Base-by-base conservation (phyloP, 2,329 filamentous ascomycete species). In the Daldinia sp. region DNA sequence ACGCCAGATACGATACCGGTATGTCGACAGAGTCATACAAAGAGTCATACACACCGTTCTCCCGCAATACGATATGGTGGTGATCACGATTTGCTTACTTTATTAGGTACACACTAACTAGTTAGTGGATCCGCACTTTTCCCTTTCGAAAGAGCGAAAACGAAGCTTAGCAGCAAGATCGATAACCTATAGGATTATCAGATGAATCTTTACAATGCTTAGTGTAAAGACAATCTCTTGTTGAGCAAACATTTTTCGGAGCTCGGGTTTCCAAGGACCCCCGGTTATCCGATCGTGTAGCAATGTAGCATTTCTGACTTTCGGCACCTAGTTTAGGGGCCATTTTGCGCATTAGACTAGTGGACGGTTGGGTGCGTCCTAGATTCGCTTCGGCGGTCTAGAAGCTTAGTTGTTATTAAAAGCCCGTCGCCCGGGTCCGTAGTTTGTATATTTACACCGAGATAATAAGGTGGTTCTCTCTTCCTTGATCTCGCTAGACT, bases 121-220 rank as follows among this genome's bases (percentile, higher is more conserved):
- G 21, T n/a, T 4, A 23, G 27, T 3, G 4, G 15, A 4, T 8
- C 21, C 21, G 39, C 39, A n/a, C 25, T 43, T 43, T 43, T 23
- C 17, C n/a, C 7, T 25, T n/a, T 43, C n/a, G 5, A 3, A 43
- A 43, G n/a, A n/a, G 21, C 39, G 39, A 25, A 8, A 27, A 8
- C 23, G 11, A 45, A 47, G 11, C 8, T n/a, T n/a, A 37, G 34
- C 34, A 32, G 10, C 25, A 25, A 25, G 15, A 30, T 21, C 25
- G 45, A 48, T 48, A 48, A 30, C 45, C 45, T 48, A 48, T 48
- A 48, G 27, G 25, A 48, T 32, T 29, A 48, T 48, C 25, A 29
- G 45, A 30, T 48, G 15, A 32, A 6, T 32, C 29, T 7, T 32
- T 32, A 32, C 6, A 6, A 11, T 32, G 29, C 11, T 32, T 6